Base-by-base conservation (phyloP, 805 yeast genomes). In the Komagataella mondaviorum region DNA sequence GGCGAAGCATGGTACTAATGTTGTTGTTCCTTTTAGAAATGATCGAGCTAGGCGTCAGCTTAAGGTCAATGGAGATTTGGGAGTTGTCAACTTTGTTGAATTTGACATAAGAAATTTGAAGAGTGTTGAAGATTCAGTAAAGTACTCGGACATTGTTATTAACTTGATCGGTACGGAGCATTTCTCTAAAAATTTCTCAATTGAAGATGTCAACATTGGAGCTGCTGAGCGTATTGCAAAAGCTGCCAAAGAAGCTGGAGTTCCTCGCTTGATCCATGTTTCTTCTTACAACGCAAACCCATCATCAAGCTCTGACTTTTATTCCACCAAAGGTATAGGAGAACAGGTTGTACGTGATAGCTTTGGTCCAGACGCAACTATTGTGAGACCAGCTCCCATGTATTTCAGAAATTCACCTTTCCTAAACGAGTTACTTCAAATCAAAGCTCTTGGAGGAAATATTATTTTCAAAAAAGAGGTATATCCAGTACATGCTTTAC, bases 351-450 rank as follows among this genome's bases (percentile, higher is more conserved):
- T 83, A 23, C 71, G 76, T 54, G 87, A 78, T 46, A 76, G 76
- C 48, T 64, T 77, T 51, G 39, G 39, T 30, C 95, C 95, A 23
- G 85, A 80, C 60, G 74, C 87, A 49, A 87, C 95, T 17, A 86
- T 88, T 60, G 93, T 87, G 30, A 80, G 96, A 66, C 96, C 96
- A 6, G 80, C 85, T 22, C 87, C 86, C 49, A 75, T 86, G 78
- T 87, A 69, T 62, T 93, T 93, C 36, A 72, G 82, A 60, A 85
- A 83, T 63, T 89, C 85, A 64, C 71, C 76, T 54, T 78, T 88
- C 62, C 71, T 87, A 59, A 81, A 80, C 67, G 73, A 74, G 62
- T 67, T 78, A 63, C 57, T 77, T 66, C 85, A 78, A 12, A 53
- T 79, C 66, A 64, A 75, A 59, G 72, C 76, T 58, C 72, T 77